Conservation (phyloP, 2,329 filamentous ascomycete genomes). For the Phaeophleospora eucalypticola region DNA sequence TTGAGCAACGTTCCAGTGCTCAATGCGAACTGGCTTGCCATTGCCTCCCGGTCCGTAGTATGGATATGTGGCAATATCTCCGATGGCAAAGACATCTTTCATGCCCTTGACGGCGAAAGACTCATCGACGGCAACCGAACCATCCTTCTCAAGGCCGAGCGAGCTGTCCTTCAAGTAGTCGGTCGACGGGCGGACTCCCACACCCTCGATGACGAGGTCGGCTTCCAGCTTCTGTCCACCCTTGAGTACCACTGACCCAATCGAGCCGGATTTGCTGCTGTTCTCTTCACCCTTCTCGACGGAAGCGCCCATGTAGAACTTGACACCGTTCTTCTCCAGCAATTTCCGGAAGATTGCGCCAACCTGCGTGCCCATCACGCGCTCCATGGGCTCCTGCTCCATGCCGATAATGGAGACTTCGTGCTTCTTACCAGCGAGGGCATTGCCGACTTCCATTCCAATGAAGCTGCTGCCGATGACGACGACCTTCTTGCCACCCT, state of each 20-base stretch:
- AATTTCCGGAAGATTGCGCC: constrained; percentile 74
- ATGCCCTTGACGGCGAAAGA: constrained; percentile 71
- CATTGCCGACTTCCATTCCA: constrained; percentile 93
- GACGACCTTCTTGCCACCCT: constrained; percentile 85
- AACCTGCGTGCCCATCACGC: constrained; percentile 76
- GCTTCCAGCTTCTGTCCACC: constrained; percentile 81
- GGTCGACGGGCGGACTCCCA: constrained; percentile 83
- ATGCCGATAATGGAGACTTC: constrained; percentile 82
- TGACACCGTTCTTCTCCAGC: constrained; percentile 81
- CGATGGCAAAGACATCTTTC: constrained; percentile 83
- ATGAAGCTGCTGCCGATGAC: constrained; percentile 94
- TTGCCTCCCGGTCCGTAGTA: constrained; percentile 85
- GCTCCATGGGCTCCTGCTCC: constrained; percentile 79
- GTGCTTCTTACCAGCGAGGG: constrained; percentile 70
- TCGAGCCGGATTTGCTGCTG: constrained; percentile 60
- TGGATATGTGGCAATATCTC: constrained; percentile 91
- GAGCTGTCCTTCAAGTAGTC: constrained; percentile 67
- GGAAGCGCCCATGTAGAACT: constrained; percentile 75
- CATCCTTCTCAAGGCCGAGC: constrained; percentile 72
- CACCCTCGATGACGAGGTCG: constrained; percentile 85
- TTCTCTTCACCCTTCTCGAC: constrained; percentile 81
- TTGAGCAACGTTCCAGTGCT: constrained; percentile 98
- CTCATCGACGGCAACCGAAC: constrained; percentile 78
- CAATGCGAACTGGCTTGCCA: constrained; percentile 72
- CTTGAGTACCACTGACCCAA: constrained; percentile 77